Evolutionary conservation across 2,329 filamentous ascomycete species (phyloP), one percentile per base, ranked within the genome.

Genomic region (Trichophyton equinum): DNA sequence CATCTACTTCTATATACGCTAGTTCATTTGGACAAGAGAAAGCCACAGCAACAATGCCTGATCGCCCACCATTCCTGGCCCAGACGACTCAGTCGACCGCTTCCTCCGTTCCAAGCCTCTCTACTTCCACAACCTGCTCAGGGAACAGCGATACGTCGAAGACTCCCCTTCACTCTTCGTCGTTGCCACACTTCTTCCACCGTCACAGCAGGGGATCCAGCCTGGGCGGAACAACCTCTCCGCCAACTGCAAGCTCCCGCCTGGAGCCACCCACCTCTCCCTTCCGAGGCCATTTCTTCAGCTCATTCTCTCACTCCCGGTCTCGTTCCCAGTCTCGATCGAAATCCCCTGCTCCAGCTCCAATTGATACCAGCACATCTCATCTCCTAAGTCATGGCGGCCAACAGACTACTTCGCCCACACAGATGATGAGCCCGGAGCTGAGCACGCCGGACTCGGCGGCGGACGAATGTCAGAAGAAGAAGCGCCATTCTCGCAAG

Each of bases 401-500:
- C 55, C 58, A 53, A 4, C 61, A 60, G 46, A 67, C 64, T 60
- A 62, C 62, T 30, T 63, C 65, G 40, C 62, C 66, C 4, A 67
- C 64, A n/a, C 64, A 38, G 3, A 38, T 63, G 33, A 59, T 63
- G 53, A 62, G 61, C 42, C 61, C 62, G 18, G 58, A 49, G 3
- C 15, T 49, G 2, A 60, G 42, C 3, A 47, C 58, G 1, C 40
- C 62, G 1, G 53, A 57, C 15, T 53, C 60, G 3, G 36, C 40
- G 8, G 18, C 51, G 7, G 53, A 46, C 3, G 46, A 18, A 4
- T 36, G 13, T 8, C 33, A 51, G 2, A 58, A 49, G 51, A 64
- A 60, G 59, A 65, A 65, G 38, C 58, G 63, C 42, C 58, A 63
- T 51, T 64, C 64, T 22, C 49, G 25, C 59, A 60, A 46, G 51